Evolutionary conservation across 352 stramenopile species (phyloP).

Genomic region (Globisporangium nodosum): DNA sequence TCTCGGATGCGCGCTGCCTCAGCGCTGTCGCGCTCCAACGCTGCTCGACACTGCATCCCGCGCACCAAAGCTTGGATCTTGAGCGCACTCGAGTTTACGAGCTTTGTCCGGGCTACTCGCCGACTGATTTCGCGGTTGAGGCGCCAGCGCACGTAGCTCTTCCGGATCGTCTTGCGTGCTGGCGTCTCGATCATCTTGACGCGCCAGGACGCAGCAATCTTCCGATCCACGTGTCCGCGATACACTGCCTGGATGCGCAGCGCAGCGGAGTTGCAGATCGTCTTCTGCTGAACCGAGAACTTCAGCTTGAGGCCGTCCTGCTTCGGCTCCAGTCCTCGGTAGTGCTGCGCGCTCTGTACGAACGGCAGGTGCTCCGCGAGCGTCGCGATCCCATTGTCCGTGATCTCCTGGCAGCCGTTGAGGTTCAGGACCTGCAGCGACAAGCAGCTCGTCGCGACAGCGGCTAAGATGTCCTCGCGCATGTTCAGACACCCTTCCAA

Average conservation of each 20-base stretch:
- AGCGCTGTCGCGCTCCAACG: conserved; percentile 18
- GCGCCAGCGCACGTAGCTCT: conserved; percentile 41
- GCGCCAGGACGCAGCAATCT: conserved; percentile 46
- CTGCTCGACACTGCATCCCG: conserved; percentile 39
- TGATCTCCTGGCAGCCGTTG: conserved; percentile 74
- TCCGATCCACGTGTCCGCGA: conserved; percentile 46
- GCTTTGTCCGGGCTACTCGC: conserved; percentile 25
- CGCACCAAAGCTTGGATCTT: conserved; percentile 57
- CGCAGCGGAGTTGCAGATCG: conserved; percentile 63
- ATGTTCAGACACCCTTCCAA: conserved; percentile 64
- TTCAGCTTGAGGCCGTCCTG: conserved; percentile 50
- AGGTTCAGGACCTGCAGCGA: conserved; percentile 65
- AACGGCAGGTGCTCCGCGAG: conserved; percentile 67
- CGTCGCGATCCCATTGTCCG: conserved; percentile 60
- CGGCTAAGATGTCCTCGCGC: conserved; percentile 62
- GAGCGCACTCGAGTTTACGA: conserved; percentile 28
- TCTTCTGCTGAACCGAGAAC: conserved; percentile 67
- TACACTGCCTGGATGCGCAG: conserved; percentile 68
- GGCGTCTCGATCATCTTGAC: conserved; percentile 47
- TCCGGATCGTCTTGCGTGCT: conserved; percentile 38
- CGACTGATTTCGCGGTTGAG: conserved; percentile 32
- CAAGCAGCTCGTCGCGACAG: conserved; percentile 42
- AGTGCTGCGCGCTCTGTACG: conserved; percentile 40
- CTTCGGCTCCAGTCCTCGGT: conserved; percentile 58
- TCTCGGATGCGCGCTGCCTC: conserved; percentile 28